Base-by-base conservation (phyloP, 768 basidiomycete species). In the Suillus fuscotomentosus region DNA sequence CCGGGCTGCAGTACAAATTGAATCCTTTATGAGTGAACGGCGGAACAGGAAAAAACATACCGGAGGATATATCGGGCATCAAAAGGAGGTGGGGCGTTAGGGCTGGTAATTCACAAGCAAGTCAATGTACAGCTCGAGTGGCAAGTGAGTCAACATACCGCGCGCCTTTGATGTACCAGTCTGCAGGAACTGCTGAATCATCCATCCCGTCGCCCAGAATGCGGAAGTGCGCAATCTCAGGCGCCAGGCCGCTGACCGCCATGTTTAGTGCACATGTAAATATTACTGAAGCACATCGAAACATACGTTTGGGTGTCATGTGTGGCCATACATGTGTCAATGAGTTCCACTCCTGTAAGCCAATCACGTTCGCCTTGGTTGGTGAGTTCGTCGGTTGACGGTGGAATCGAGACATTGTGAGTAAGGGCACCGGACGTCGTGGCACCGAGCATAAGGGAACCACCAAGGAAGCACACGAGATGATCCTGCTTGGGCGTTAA, bases 21-120 rank as follows among this genome's bases (percentile, higher is more conserved):
- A 59, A 20, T 38, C n/a, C 47, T 41, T 36, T 14, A 24, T 9
- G 24, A 14, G 17, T 11, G 22, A 47, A 38, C 51, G 14, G 38
- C 31, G 31, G 47, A 41, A 59, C 22, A 56, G 48, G 38, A 31
- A 51, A 53, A 43, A 61, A 73, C 82, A 31, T 63, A 86, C 86
- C 95, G 87, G 10, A 99, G 87, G 75, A 98, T 97, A 73, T 99
- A 97, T 45, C 95, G 87, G 13, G 94, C 94, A 69, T 97, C 95
- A 67, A 95, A 89, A 1, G 88, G 77, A 6, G 77, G 67, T 10
- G 36, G 55, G n/a, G 22, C 59, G 17, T 70, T 72, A 41, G 70
- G 70, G 6, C 76, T 78, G 53, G 22, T 61, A 17, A 47, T 43
- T 47, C 6, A 55, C 17, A 56, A 36, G 34, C 24, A 38, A n/a